A percentile compares a stretch with the other conserved stretches of the same genome.
These are phyloP conservation scores for Megacollybia marginata DNA, from an alignment of 768 basidiomycete species.

Conservation along the genomic window DNA sequence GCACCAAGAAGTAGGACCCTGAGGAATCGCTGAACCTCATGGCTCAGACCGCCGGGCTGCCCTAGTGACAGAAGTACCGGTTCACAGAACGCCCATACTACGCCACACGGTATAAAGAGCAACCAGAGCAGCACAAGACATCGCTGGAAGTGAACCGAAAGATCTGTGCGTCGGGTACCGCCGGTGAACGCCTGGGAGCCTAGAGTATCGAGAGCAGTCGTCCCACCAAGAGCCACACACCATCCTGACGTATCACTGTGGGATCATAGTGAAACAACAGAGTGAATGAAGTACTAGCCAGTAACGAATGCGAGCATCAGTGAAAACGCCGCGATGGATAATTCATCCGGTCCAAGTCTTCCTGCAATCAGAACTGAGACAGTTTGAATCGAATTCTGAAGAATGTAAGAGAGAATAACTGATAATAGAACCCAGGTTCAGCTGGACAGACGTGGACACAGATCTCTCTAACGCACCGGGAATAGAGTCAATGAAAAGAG, in stretches of 20 bases:
- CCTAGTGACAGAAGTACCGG: slow-evolving; percentile 57
- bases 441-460: background rate
- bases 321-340: slow-evolving; percentile 66
- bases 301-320: slow-evolving; percentile 76
- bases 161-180: slow-evolving; percentile 46
- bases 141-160: slow-evolving; percentile 67
- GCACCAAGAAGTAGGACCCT: slow-evolving; percentile 57
- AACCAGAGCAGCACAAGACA: slow-evolving; percentile 59
- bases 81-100: slow-evolving; percentile 59
- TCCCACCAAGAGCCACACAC: slow-evolving; percentile 73
- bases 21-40: slow-evolving; percentile 57
- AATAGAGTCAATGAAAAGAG: slow-evolving; percentile 48
- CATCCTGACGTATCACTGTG: slow-evolving; percentile 50
- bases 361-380: slow-evolving; percentile 56
- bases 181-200: slow-evolving; percentile 76
- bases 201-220: slow-evolving; percentile 70
- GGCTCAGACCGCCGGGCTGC: slow-evolving; percentile 49
- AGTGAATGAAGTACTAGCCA: slow-evolving; percentile 43
- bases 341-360: slow-evolving; percentile 59
- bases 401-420: slow-evolving; percentile 64
- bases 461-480: slow-evolving; percentile 34
- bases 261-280: slow-evolving; percentile 34
- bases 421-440: slow-evolving; percentile 1
- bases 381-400: slow-evolving; percentile 73
- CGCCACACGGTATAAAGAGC: slow-evolving; percentile 53